These are phyloP conservation scores for Pugionium dolabratum DNA, from an alignment of 345 rosid genomes.

Conservation along the genomic window DNA sequence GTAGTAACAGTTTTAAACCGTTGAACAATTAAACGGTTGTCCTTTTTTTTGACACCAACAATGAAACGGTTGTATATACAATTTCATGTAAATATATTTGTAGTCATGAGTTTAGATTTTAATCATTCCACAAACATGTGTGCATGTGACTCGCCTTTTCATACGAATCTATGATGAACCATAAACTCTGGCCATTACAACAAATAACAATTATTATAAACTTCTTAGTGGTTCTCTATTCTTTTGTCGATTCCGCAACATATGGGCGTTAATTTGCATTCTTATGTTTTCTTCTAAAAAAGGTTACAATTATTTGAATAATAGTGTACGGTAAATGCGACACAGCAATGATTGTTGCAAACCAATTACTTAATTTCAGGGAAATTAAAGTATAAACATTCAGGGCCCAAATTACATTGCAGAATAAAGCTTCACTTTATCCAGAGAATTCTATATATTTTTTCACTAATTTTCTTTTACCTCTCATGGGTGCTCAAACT, in stretches of 20 bases:
- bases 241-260: conserved; percentile 23
- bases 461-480: conserved; percentile 10
- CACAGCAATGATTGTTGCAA: conserved; percentile 33
- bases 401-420: conserved; percentile 34
- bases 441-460: conserved; percentile 10
- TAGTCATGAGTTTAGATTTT: neutral
- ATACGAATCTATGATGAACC: conserved; percentile 31
- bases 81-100: neutral
- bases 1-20: neutral
- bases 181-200: conserved; percentile 34
- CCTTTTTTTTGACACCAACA: no score
- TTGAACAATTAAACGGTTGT: conserved; percentile 6
- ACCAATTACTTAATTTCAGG: conserved; percentile 37
- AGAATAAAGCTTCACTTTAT: conserved; percentile 26
- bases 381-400: conserved; percentile 14
- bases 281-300: conserved; percentile 25
- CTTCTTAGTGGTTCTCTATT: conserved; percentile 11
- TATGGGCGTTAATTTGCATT: conserved; percentile 25
- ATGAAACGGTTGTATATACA: neutral
- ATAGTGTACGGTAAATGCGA: conserved; percentile 26
- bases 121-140: conserved; percentile 35
- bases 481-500: neutral
- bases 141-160: conserved; percentile 40
- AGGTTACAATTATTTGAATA: conserved; percentile 29
- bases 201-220: conserved; percentile 27